Evolutionary conservation across 805 yeast species (phyloP), one percentile per base, ranked within the genome.

Genomic region (Debaryomyces hansenii): DNA sequence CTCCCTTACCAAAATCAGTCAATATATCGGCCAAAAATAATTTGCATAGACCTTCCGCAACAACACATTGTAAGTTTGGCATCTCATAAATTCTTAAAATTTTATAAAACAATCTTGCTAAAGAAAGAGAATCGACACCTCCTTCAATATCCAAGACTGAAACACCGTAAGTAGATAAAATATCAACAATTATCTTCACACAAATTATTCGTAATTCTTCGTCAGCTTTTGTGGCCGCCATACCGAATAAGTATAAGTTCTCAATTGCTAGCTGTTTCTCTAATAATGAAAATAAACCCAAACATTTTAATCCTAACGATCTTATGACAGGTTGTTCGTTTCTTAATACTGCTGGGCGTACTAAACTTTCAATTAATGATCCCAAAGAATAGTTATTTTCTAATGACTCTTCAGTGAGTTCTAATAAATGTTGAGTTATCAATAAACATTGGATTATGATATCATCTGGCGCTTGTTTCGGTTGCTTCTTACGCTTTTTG

Each of bases 31-130:
- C 86, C 44, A 94, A 71, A 55, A 84, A 82, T 42, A 92, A 69
- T 67, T 92, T 91, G 57, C 91, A 87, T 20, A 91, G 69, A 0
- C 96, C 95, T 58, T 89, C 96, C 0, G 92, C 96, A 8, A 92
- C 86, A 1, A 82, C 74, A 0, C 92, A 83, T 61, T 89, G 96
- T 15, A 90, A 75, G 21, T 77, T 78, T 1, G 87, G 87, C 53
- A 79, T 69, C 4, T 77, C 77, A 47, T 70, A 70, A 52, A 77
- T 77, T 57, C 80, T 78, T 53, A 87, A 68, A 1, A 85, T 78
- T 59, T 83, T 80, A 67, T 83, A 85, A 50, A 87, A 84, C 24
- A 88, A 68, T 59, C 84, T 80, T 49, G 87, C 88, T 46, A 86
- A 69, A 0, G 86, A 83, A 44, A 80, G 66, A 0, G 86, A 75